A percentile compares a stretch with the other conserved stretches of the same genome.
These are phyloP conservation scores for Gnetum montanum DNA, from an alignment of 75 land plant genomes.

Conservation along the genomic window DNA sequence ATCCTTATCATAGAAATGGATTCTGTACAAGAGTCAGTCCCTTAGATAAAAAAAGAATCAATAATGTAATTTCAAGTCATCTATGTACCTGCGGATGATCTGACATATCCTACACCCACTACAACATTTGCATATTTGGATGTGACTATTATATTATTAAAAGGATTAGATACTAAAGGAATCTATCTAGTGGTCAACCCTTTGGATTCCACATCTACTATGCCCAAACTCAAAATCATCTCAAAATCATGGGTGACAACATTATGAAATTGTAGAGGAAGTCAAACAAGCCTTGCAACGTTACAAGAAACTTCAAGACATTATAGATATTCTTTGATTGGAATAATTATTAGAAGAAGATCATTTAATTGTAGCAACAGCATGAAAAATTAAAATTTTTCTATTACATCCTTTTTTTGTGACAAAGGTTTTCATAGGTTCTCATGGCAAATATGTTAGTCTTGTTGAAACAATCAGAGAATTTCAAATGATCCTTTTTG, in stretches of 20 bases:
- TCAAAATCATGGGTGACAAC: neutral
- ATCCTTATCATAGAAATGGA: neutral
- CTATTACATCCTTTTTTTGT: neutral
- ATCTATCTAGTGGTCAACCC: slow-evolving; percentile 33
- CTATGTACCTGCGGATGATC: slow-evolving; percentile 7
- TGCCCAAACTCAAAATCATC: slow-evolving; percentile 21
- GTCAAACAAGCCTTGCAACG: neutral
- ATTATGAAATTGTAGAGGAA: neutral
- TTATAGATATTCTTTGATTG: neutral
- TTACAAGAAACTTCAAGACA: neutral
- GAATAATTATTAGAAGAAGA: neutral
- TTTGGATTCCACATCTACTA: slow-evolving; percentile 28
- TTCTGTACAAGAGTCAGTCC: slow-evolving; percentile 3
- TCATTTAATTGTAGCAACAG: neutral
- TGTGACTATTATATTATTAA: neutral
- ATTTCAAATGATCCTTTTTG: too few species aligned
- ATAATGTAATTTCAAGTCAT: slow-evolving; percentile 10
- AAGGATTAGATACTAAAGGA: slow-evolving; percentile 9
- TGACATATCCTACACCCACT: slow-evolving; percentile 1
- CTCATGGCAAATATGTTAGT: neutral
- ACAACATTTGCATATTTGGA: slow-evolving; percentile 6
- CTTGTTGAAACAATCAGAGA: neutral
- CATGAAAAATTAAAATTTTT: neutral
- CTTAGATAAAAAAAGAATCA: slow-evolving; percentile 5
- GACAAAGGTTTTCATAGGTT: neutral